Evolutionary conservation across 1,284 basidiomycete species (phyloP).

Genomic region (Laetiporus sulphureus): DNA sequence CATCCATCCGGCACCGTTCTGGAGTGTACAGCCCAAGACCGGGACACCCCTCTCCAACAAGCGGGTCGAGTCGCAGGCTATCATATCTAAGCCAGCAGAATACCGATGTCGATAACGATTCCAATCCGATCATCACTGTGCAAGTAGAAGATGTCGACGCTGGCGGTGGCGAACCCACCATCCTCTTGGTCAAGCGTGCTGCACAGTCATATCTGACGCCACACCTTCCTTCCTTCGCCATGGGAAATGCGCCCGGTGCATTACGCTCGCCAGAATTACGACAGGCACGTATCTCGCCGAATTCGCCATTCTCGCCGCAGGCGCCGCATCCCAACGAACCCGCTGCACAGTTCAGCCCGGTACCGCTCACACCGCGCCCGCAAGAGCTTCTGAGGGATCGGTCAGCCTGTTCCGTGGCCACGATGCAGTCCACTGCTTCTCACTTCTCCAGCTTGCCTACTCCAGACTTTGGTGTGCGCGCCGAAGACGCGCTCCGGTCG

Average conservation of each 20-base stretch:
- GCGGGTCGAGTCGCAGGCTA: neutral
- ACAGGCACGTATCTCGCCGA: neutral
- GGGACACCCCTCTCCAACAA: neutral
- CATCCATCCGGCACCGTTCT: constrained; percentile 19
- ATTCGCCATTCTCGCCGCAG: neutral
- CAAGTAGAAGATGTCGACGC: constrained; percentile 18
- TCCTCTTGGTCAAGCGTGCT: constrained; percentile 16
- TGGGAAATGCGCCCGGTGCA: no score
- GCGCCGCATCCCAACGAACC: neutral
- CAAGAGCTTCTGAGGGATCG: constrained; percentile 5
- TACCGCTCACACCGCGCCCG: constrained; percentile 17
- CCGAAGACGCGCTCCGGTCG: constrained; percentile 8
- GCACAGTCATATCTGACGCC: neutral
- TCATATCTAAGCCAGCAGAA: neutral
- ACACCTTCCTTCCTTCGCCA: neutral
- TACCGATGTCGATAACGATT: constrained; percentile 1
- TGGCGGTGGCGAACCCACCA: constrained; percentile 11
- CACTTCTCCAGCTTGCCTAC: constrained; percentile 15
- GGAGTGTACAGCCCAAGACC: constrained; percentile 16
- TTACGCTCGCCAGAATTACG: neutral
- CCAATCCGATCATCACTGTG: constrained; percentile 11
- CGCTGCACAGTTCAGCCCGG: constrained; percentile 10
- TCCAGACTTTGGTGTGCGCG: constrained; percentile 11
- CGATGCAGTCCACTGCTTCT: constrained; percentile 6
- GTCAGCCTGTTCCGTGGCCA: constrained; percentile 8